Conservation (phyloP, 495 filamentous ascomycete genomes). For the Neurospora sp. region DNA sequence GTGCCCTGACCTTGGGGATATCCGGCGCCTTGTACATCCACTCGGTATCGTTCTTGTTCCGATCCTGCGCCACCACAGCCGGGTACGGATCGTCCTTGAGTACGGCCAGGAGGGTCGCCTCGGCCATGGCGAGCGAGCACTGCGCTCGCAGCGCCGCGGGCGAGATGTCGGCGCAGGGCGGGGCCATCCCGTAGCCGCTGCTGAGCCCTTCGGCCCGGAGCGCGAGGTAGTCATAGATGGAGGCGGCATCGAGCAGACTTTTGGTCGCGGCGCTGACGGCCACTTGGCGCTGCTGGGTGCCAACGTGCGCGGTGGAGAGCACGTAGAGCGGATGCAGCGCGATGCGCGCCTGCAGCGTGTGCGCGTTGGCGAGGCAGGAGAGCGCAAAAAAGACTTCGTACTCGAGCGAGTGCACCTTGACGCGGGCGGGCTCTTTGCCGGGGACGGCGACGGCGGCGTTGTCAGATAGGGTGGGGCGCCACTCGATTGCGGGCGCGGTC, state of each 20-base stretch:
- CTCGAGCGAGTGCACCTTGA: slow-evolving; percentile 63
- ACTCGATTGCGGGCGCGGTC: slow-evolving; percentile 52
- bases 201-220: slow-evolving; percentile 28
- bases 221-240: slow-evolving; percentile 63
- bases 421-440: slow-evolving; percentile 48
- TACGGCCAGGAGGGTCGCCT: slow-evolving; percentile 82
- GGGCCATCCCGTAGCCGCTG: slow-evolving; percentile 2
- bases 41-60: slow-evolving; percentile 70
- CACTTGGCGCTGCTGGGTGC: slow-evolving; percentile 51
- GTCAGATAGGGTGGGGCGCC: slow-evolving; percentile 70
- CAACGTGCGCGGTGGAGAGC: slow-evolving; percentile 47
- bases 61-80: slow-evolving; percentile 58
- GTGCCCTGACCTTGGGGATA: slow-evolving; percentile 77
- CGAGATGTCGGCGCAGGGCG: slow-evolving; percentile 51
- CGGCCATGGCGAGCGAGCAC: slow-evolving; percentile 63
- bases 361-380: slow-evolving; percentile 61
- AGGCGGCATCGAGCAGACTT: slow-evolving; percentile 64
- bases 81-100: slow-evolving; percentile 92
- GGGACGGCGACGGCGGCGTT: slow-evolving; percentile 39
- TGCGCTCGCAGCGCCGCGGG: slow-evolving; percentile 59
- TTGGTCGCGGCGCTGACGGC: slow-evolving; percentile 69
- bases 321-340: slow-evolving; percentile 42
- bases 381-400: slow-evolving; percentile 75
- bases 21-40: slow-evolving; percentile 88
- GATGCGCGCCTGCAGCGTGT: slow-evolving; percentile 58